Evolutionary conservation across 164 flowering plant species (phyloP), one percentile per base, ranked within the genome.

Genomic region (Kingdonia uniflora): DNA sequence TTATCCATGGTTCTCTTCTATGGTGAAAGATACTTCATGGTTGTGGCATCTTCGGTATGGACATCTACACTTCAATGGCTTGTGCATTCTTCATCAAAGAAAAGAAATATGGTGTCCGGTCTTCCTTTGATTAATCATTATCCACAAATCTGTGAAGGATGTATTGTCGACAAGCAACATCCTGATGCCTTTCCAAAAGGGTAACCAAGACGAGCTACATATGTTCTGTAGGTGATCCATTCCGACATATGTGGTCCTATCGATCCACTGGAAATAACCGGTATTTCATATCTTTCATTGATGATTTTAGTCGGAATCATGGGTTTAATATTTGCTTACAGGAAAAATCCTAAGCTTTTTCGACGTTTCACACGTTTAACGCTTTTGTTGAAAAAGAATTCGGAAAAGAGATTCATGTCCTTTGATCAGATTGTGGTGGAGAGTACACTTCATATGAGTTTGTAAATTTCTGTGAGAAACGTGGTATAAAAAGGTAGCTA

Each of bases 1-100:
- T 21, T 11, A 47, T 20, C 14, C 7, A 2, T 47, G 51, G 4
- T 14, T 47, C 23, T 22, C 26, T 21, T 15, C 26, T 20, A 21
- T 20, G n/a, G 13, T 47, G 14, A 21, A 20, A 11, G 25, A 21
- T 47, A 3, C 2, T 6, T 23, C 26, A 47, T 47, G 51, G 51
- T 22, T 47, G 14, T 47, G 51, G 51, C 51, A 47, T 23, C 19
- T 47, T 12, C 51, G 51, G n/a, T 47, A 21, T 23, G 51, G 26
- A 2, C n/a, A 25, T 10, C 29, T 47, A 20, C 21, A 47, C 35
- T 29, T 29, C 35, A 29, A 29, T 8, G 35, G 8, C 35, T 29
- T 29, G 25, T 13, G 26, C 1, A 12, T 47, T 4, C 26, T 19
- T 14, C 25, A n/a, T n/a, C n/a, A n/a, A n/a, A 23, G 12, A 47